phyloP scores from a whole-genome alignment of 2,329 filamentous ascomycete genomes.

The Arthrobotrys megalospora region DNA sequence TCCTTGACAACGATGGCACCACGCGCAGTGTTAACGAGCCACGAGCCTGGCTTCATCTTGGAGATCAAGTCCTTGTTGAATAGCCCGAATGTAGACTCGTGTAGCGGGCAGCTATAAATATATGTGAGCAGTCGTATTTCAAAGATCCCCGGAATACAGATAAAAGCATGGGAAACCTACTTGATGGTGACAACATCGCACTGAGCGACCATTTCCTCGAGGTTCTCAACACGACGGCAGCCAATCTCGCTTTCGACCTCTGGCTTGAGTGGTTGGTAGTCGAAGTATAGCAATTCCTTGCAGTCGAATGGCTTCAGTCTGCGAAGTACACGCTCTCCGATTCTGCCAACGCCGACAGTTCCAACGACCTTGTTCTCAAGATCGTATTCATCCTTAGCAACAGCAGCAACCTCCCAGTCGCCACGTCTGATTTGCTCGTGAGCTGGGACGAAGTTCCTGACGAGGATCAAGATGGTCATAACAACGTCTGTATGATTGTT shows the following conservation, averaged over 20 bases:
- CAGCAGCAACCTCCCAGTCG: slow-evolving; percentile 95
- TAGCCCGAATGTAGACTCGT: slow-evolving; percentile 95
- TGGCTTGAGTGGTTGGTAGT: slow-evolving; percentile 92
- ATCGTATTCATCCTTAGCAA: slow-evolving; percentile 98
- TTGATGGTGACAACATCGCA: slow-evolving; percentile 99
- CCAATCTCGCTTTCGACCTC: slow-evolving; percentile 97
- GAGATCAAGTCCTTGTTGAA: slow-evolving; percentile 99
- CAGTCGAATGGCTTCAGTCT: slow-evolving; percentile 98
- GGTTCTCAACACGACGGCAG: slow-evolving; percentile 85
- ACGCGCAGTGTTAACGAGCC: slow-evolving; percentile 98
- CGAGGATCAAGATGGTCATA: slow-evolving; percentile 96
- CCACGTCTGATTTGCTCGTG: slow-evolving; percentile 92
- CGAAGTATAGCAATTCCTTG: slow-evolving; percentile 99
- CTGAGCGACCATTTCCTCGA: slow-evolving; percentile 94
- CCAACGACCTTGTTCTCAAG: slow-evolving; percentile 98
- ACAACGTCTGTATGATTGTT: slow-evolving; percentile 76
- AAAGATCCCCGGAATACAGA: not conserved
- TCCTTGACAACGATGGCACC: slow-evolving; percentile 99
- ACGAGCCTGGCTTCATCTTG: slow-evolving; percentile 99
- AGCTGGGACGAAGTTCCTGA: slow-evolving; percentile 98
- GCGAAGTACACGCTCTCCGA: slow-evolving; percentile 96
- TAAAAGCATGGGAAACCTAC: slow-evolving; percentile 5
- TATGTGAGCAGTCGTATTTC: not conserved
- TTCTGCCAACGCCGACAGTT: slow-evolving; percentile 96
- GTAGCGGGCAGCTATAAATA: slow-evolving; percentile 80